Evolutionary conservation across 108 stramenopile genomes (phyloP), one percentile per base, ranked within the genome.

Genomic region (Fistulifera solaris): DNA sequence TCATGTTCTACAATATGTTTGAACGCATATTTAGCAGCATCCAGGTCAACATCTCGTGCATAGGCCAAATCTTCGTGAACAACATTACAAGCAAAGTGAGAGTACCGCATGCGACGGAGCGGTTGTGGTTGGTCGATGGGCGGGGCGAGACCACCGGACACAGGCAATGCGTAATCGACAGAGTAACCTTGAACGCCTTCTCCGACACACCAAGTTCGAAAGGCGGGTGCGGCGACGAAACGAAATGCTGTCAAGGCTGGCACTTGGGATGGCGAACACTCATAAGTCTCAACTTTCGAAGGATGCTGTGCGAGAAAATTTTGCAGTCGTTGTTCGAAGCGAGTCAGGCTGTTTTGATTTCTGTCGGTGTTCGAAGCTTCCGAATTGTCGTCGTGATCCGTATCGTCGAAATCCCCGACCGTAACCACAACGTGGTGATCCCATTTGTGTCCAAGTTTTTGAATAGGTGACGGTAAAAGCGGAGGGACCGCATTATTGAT

Each of bases 31-130:
- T 91, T 84, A 45, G 76, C 73, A 16, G 52, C 58, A 40, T 87
- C 80, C 0, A 79, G 72, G 55, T 91, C 89, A 23, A 78, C 83
- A 8, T 75, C 83, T 23, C 67, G 48, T 2, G 63, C 63, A 44
- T 76, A 87, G 11, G 89, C 89, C 26, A 91, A 47, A 60, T 91
- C 89, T 62, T 91, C 89, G 55, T 91, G 89, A 1, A 91, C 80
- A 4, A 91, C 89, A 56, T 91, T 91, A 65, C 89, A 91, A 22
- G 74, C 82, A 65, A 91, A 85, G 49, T 91, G 89, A 22, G 82
- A 84, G 62, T 91, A 91, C 12, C 89, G 70, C 85, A 91, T 87
- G 35, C 89, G 65, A 41, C 83, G 82, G 22, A 87, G 18, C 31
- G 85, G 83, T n/a, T 22, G 53, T 13, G 27, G 56, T 45, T 58